These are phyloP conservation scores for Blepharisma undulans DNA, from an alignment of 169 alveolate species.

Conservation along the genomic window DNA sequence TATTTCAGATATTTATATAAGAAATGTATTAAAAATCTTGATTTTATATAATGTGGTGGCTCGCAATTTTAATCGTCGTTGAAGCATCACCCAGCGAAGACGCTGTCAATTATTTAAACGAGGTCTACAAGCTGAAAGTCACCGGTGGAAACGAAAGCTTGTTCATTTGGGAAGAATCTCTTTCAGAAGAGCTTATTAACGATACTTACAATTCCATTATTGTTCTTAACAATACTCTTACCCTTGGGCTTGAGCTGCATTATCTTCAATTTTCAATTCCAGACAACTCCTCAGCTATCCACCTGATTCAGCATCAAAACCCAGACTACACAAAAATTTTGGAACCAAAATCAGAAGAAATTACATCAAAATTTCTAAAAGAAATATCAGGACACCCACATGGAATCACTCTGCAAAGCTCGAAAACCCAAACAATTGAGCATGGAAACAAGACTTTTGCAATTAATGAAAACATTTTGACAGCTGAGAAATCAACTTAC, in stretches of 20 bases:
- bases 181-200: neutral
- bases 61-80: neutral
- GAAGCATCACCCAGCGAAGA: neutral
- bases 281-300: neutral
- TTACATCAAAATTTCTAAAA: neutral
- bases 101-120: neutral
- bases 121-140: neutral
- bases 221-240: neutral
- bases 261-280: neutral
- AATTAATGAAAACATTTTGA: neutral
- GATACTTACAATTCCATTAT: neutral
- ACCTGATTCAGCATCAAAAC: neutral
- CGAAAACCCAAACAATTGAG: neutral
- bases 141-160: neutral
- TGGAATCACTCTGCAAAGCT: neutral
- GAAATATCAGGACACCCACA: neutral
- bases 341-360: neutral
- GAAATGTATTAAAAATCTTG: neutral
- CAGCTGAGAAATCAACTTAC: neutral
- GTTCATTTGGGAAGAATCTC: neutral
- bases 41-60: neutral
- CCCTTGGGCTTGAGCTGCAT: neutral
- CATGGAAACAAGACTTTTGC: neutral
- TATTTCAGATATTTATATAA: no score
- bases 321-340: neutral